Base-by-base conservation (phyloP, 1,284 basidiomycete species). In the Exobasidium rhododendri region DNA sequence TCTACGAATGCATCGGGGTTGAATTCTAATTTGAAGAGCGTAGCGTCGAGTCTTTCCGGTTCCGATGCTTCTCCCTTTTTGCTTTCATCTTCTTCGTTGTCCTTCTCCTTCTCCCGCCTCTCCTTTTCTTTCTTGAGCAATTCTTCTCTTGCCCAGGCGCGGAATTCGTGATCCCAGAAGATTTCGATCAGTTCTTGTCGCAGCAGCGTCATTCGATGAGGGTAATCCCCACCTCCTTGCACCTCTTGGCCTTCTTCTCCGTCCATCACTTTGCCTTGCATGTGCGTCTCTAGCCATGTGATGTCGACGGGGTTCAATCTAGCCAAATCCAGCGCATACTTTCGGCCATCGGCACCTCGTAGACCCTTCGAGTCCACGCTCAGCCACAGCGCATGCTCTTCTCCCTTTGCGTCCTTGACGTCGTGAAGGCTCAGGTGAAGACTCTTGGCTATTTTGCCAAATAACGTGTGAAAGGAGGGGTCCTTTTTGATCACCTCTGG, bases 1-100 rank as follows among this genome's bases (percentile, higher is more conserved):
- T 80, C 65, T 79, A 85, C 84, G 64, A 85, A 85, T 14, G 85
- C 85, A 70, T 86, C 85, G 3, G 84, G 83, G 79, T 86, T 85
- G 82, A 85, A 85, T 55, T 79, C 71, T 32, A 86, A 80, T 64
- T 82, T 79, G 74, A 85, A 85, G 55, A 80, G 69, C 73, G 80
- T 71, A 55, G 80, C 74, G 68, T 77, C 77, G 35, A 79, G 61
- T 26, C 65, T 67, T 29, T 75, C 68, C 1, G 68, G 67, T 61
- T 70, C 66, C n/a, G 59, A 45, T 40, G 40, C 30, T 52, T 59
- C 57, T 1, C 17, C 50, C 22, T 56, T 22, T 13, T 17, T 32
- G 17, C 51, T 45, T 22, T 53, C 53, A 11, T 44, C 64, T 49
- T 67, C 63, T 4, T 43, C 44, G 44, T 65, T 57, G 2, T 45